Percentiles rank a stretch among this genome's conserved stretches.
These are phyloP conservation scores for Ganoderma resinaceum DNA, from an alignment of 1,284 basidiomycete genomes.

Conservation along the genomic window DNA sequence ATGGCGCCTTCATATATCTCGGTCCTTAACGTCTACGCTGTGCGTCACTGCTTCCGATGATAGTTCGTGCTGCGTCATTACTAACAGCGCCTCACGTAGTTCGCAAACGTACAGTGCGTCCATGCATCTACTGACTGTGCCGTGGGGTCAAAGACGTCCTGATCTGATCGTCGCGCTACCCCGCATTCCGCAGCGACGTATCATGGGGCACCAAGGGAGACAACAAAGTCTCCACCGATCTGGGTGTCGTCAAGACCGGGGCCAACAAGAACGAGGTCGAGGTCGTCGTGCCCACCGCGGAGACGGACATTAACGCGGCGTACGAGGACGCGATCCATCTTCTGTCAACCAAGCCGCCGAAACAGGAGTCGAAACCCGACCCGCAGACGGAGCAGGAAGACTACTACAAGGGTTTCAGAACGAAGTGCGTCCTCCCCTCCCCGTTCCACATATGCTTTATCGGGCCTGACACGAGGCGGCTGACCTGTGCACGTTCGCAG, in stretches of 20 bases:
- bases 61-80: conserved; percentile 20
- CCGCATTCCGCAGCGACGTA: conserved; percentile 56
- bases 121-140: conserved; percentile 11
- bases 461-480: conserved; percentile 16
- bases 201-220: conserved; percentile 95
- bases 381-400: conserved; percentile 83
- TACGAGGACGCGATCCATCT: conserved; percentile 88
- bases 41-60: conserved; percentile 46
- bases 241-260: conserved; percentile 76
- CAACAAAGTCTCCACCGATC: conserved; percentile 84
- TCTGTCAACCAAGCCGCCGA: conserved; percentile 77
- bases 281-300: conserved; percentile 79
- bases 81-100: conserved; percentile 48
- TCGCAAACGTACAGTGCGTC: conserved; percentile 83
- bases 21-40: conserved; percentile 89
- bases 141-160: conserved; percentile 5
- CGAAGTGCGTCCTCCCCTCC: conserved; percentile 58
- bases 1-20: conserved; percentile 94
- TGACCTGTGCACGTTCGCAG: conserved; percentile 22
- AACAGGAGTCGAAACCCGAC: conserved; percentile 69
- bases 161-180: conserved; percentile 15
- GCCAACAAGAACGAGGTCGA: conserved; percentile 79
- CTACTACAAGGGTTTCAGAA: conserved; percentile 88
- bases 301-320: conserved; percentile 86
- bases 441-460: conserved; percentile 18